phyloP scores from a whole-genome alignment of 352 stramenopile genomes.

The Saprolegnia parasitica region DNA sequence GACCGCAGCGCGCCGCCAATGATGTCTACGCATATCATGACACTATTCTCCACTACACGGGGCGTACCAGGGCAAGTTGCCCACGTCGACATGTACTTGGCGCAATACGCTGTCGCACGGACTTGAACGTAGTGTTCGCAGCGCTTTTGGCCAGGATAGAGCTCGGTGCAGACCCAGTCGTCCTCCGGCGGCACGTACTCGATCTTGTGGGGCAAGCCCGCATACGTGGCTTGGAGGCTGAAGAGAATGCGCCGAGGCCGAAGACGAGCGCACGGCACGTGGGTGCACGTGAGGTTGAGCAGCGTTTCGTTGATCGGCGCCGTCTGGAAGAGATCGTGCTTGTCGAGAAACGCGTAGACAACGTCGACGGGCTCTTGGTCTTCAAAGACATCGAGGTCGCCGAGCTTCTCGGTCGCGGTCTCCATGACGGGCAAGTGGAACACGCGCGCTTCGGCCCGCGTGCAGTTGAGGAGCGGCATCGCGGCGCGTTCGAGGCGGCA shows the following conservation, averaged over 20 bases:
- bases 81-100: constrained; percentile 73
- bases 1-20: constrained; percentile 39
- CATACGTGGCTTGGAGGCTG: constrained; percentile 72
- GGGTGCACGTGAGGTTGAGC: constrained; percentile 62
- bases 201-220: constrained; percentile 57
- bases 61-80: constrained; percentile 30
- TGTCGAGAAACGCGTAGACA: constrained; percentile 83
- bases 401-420: constrained; percentile 57
- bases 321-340: constrained; percentile 81
- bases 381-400: constrained; percentile 65
- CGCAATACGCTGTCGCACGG: constrained; percentile 54
- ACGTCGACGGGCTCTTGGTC: constrained; percentile 74
- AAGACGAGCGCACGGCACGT: constrained; percentile 49
- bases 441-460: constrained; percentile 67
- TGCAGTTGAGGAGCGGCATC: constrained; percentile 68
- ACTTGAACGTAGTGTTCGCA: constrained; percentile 77
- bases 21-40: constrained; percentile 8
- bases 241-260: constrained; percentile 67
- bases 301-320: constrained; percentile 71
- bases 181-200: constrained; percentile 74
- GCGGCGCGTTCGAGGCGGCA: constrained; percentile 38
- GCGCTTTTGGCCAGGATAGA: constrained; percentile 43
- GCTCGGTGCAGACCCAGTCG: constrained; percentile 63
- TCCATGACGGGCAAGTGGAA: constrained; percentile 73
- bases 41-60: constrained; percentile 50